A percentile compares a stretch with the other conserved stretches of the same genome.
These are phyloP conservation scores for Boletus rufocinnamomeus DNA, from an alignment of 768 basidiomycete genomes.

Conservation along the genomic window DNA sequence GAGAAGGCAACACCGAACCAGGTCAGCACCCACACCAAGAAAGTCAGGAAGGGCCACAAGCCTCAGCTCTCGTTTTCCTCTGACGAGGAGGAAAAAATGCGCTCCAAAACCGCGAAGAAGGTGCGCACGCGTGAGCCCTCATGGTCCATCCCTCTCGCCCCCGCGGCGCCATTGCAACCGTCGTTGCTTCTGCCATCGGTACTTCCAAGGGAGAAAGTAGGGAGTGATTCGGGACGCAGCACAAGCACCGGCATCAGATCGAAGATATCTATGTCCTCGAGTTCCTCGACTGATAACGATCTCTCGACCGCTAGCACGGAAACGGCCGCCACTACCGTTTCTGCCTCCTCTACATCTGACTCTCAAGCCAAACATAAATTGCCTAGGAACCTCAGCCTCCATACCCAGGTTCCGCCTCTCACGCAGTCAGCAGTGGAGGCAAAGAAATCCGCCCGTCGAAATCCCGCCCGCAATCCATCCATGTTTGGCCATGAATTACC, in stretches of 20 bases:
- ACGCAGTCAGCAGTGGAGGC: constrained; percentile 19
- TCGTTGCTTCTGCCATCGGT: constrained; percentile 27
- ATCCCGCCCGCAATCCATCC: constrained; percentile 59
- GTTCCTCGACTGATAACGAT: constrained; percentile 36
- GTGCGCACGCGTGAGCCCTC: constrained; percentile 42
- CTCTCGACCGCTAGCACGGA: constrained; percentile 35
- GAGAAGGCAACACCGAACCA: constrained; percentile 26
- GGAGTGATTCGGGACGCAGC: constrained; percentile 22
- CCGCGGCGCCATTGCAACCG: constrained; percentile 22
- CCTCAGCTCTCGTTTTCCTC: constrained; percentile 58
- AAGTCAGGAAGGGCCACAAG: constrained; percentile 37
- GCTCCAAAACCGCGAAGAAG: constrained; percentile 64
- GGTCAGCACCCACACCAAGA: constrained; percentile 17
- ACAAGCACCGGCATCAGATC: constrained; percentile 21
- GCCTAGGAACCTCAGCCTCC: constrained; percentile 21
- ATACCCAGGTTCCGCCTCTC: constrained; percentile 26
- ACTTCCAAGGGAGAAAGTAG: constrained; percentile 14
- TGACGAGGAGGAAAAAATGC: constrained; percentile 74
- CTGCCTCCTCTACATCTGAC: constrained; percentile 19
- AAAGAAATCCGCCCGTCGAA: constrained; percentile 41
- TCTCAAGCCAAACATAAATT: constrained; percentile 22
- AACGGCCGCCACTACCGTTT: constrained; percentile 33
- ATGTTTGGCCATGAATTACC: constrained; percentile 70
- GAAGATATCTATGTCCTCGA: constrained; percentile 31
- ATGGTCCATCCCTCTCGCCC: constrained; percentile 32